Evolutionary conservation across 345 rosid genomes (phyloP), one percentile per base, ranked within the genome.

Genomic region (Pistacia integerrima): DNA sequence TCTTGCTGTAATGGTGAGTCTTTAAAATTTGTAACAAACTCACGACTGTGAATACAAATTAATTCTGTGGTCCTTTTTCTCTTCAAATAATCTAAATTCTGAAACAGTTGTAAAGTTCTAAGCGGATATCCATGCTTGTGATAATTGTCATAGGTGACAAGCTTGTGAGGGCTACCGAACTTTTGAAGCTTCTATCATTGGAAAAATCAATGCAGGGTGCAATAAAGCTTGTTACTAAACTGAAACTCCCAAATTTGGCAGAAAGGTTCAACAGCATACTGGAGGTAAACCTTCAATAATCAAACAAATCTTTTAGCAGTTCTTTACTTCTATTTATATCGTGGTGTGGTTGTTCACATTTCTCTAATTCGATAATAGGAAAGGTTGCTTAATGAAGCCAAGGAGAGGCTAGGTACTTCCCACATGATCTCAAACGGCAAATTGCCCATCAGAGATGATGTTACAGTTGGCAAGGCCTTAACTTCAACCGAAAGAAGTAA

Each of bases 171-270:
- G 99, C 98, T 55, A 82, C 89, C 1, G 98, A 93, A 85, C 89
- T 96, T 16, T 90, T 89, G 83, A 90, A 76, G 83, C 93, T 93
- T 74, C 75, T 93, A 81, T 77, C 92, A 25, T 75, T 89, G 22
- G 97, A 92, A 63, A 93, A 93, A 84, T 92, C 94, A 35, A 85
- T 96, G 81, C 90, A 83, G 85, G 99, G 94, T 62, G 97, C 99
- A 33, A 91, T 93, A 80, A 91, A 91, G 85, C 91, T 96, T 41
- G 98, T 89, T 20, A 92, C 97, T 52, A 88, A 91, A 74, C 84
- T 96, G 82, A 93, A 93, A 89, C 97, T 93, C 77, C 99, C 98
- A 8, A 90, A 86, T 84, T 83, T 96, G 78, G 99, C 97, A 1
- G 98, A 92, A 75, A 87, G 92, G 35, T 93, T 96, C 86, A 85